Evolutionary conservation across 2,329 filamentous ascomycete species (phyloP).

Genomic region (Sphaerostilbella broomeana): DNA sequence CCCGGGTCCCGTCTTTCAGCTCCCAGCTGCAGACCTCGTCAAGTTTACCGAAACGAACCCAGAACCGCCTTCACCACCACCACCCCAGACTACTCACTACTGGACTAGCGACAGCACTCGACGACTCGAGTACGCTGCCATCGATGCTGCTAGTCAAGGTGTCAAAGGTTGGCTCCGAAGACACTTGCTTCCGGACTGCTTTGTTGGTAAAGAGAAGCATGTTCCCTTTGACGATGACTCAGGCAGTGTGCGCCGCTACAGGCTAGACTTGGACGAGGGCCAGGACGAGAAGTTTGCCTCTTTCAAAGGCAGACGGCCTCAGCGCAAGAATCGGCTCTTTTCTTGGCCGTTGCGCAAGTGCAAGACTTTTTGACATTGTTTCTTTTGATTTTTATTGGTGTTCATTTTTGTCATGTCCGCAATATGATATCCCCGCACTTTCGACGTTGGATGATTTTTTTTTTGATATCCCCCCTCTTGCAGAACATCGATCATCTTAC

Average conservation of each 20-base stretch:
- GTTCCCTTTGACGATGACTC: conserved; percentile 55
- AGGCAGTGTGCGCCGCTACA: conserved; percentile 57
- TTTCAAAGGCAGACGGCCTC: conserved; percentile 1
- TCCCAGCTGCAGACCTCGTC: conserved; percentile 38
- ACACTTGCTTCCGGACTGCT: conserved; percentile 54
- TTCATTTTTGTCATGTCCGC: too few relatives aligned
- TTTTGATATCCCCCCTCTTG: conserved; percentile 16
- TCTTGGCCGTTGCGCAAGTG: conserved; percentile 26
- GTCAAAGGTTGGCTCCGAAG: conserved; percentile 54
- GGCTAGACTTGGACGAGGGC: conserved; percentile 50
- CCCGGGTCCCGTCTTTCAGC: conserved; percentile 42
- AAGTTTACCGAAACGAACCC: conserved; percentile 21
- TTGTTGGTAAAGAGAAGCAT: conserved; percentile 45
- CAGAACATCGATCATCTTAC: conserved; percentile 23
- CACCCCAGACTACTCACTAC: conserved; percentile 56
- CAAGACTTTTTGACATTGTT: conserved; percentile 12
- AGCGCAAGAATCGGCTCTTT: conserved; percentile 23
- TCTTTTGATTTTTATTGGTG: conserved; percentile 5
- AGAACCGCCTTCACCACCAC: conserved; percentile 27
- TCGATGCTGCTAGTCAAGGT: conserved; percentile 55
- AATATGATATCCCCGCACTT: background rate
- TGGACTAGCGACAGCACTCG: conserved; percentile 60
- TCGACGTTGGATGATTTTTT: conserved; percentile 3
- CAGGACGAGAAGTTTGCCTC: conserved; percentile 20
- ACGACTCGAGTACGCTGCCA: conserved; percentile 58